Conservation (phyloP, 2,329 filamentous ascomycete species). For the Magnaporthiopsis incrustans region DNA sequence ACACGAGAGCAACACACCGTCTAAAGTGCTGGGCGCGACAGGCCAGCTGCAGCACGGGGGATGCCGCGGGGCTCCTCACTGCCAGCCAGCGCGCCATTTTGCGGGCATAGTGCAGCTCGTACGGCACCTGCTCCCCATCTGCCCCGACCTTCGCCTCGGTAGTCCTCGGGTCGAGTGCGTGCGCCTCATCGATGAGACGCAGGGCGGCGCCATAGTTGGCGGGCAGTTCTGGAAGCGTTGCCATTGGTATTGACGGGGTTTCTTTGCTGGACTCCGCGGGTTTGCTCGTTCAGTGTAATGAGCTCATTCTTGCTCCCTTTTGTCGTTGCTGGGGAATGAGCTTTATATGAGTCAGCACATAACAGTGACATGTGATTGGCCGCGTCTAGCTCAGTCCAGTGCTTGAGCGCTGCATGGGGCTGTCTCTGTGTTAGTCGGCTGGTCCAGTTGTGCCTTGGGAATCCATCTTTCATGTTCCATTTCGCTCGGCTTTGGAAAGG, state of each 20-base stretch:
- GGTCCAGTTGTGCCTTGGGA: background rate
- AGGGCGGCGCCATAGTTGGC: conserved; percentile 45
- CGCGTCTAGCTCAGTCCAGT: background rate
- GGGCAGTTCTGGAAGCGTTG: conserved; percentile 19
- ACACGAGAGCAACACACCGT: conserved; percentile 32
- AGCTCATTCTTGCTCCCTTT: background rate
- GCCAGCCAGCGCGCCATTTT: conserved; percentile 71
- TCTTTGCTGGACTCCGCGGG: background rate
- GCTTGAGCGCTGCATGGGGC: too few species aligned
- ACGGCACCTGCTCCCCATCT: conserved; percentile 46
- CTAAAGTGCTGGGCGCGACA: conserved; percentile 80
- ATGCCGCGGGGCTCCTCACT: conserved; percentile 50
- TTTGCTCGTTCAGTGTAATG: background rate
- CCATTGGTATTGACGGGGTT: background rate
- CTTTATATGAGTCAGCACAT: background rate
- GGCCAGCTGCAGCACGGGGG: conserved; percentile 62
- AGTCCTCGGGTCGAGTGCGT: conserved; percentile 58
- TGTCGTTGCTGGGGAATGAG: background rate
- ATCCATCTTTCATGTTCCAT: background rate
- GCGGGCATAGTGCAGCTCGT: conserved; percentile 74
- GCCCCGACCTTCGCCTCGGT: conserved; percentile 30
- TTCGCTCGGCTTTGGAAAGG: background rate
- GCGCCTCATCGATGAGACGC: conserved; percentile 64
- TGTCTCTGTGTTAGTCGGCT: too few species aligned
- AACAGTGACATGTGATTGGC: background rate